Percentiles rank a stretch among this genome's conserved stretches.
Conservation (phyloP, 2,329 filamentous ascomycete genomes). For the Aureobasidium lini region DNA sequence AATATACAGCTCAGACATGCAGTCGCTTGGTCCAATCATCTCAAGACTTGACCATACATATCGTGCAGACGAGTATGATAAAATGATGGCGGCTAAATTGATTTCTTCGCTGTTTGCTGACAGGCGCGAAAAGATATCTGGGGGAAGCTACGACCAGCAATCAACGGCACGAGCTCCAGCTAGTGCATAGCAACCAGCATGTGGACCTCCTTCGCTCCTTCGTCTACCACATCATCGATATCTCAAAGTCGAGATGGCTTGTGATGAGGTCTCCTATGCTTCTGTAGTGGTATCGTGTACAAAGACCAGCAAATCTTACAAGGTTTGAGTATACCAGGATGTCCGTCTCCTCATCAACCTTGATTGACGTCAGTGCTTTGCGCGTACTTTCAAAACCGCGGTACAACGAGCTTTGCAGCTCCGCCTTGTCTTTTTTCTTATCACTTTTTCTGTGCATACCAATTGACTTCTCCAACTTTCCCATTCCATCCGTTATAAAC, state of each 20-base stretch:
- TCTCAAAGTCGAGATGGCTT: neutral
- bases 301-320: neutral
- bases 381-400: neutral
- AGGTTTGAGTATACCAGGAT: neutral
- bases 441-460: neutral
- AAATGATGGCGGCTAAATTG: neutral
- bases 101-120: neutral
- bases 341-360: neutral
- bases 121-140: slow-evolving; percentile 5
- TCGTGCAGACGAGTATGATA: neutral
- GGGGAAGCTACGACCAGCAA: slow-evolving; percentile 6
- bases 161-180: neutral
- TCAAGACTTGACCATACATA: neutral
- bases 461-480: neutral
- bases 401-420: neutral
- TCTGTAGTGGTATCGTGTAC: too few relatives aligned
- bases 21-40: neutral
- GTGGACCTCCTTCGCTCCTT: neutral
- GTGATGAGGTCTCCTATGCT: neutral
- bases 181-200: neutral
- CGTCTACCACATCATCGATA: too few relatives aligned
- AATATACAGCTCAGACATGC: neutral
- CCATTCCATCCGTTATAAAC: too few relatives aligned
- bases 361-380: neutral
- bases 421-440: neutral